These are phyloP conservation scores for Adansonia rubrostipa DNA, from an alignment of 441 rosid species.

Conservation along the genomic window DNA sequence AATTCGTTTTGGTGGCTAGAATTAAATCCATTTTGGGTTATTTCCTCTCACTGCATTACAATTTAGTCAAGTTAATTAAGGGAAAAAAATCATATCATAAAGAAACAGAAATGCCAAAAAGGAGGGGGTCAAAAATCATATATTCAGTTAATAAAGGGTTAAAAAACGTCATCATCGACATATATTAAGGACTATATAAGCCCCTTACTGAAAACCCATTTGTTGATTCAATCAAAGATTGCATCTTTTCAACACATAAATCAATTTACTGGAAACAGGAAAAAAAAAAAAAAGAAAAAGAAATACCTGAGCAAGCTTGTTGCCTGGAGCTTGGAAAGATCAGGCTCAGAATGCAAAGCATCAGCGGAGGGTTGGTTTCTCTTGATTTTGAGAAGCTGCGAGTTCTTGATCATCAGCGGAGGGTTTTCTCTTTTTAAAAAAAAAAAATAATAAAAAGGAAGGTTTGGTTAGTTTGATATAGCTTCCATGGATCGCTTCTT, in stretches of 20 bases:
- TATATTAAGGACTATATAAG: not conserved
- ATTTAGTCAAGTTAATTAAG: not conserved
- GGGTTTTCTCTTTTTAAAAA: constrained; percentile 29
- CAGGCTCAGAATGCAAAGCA: constrained; percentile 40
- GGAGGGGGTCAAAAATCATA: not conserved
- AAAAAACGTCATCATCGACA: constrained; percentile 3
- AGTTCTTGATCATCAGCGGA: constrained; percentile 6
- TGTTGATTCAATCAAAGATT: constrained; percentile 12
- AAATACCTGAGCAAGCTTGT: constrained; percentile 71
- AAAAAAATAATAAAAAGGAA: too few relatives aligned
- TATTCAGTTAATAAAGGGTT: not conserved
- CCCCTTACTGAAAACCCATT: not conserved
- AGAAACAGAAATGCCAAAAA: not conserved
- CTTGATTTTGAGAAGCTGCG: constrained; percentile 5
- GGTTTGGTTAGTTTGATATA: constrained; percentile 49
- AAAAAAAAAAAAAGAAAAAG: not conserved
- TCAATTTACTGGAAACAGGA: not conserved
- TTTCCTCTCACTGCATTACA: not conserved
- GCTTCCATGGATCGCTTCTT: constrained; percentile 60
- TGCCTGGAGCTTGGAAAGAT: constrained; percentile 66
- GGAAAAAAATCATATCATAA: not conserved
- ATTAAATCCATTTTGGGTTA: not conserved
- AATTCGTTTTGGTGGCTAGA: not conserved
- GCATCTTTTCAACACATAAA: not conserved
- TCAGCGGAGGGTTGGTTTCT: constrained; percentile 19